Percentiles rank a stretch among this genome's conserved stretches.
These are phyloP conservation scores for Stygiomarasmius scandens DNA, from an alignment of 1,284 basidiomycete species.

Conservation along the genomic window DNA sequence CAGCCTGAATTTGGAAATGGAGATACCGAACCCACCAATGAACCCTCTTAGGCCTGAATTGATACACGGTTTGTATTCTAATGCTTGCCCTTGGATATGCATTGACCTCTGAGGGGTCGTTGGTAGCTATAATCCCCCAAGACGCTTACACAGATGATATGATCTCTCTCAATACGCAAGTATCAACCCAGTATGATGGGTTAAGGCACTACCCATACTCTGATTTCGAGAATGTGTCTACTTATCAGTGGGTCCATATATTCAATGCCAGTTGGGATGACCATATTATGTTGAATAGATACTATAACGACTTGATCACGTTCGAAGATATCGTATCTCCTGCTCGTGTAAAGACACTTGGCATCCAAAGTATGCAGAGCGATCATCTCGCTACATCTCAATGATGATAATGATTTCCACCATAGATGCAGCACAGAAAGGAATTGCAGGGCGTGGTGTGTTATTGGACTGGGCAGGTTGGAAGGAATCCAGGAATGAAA, in stretches of 20 bases:
- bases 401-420: too few relatives aligned
- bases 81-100: too few relatives aligned
- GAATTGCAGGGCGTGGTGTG: conserved; percentile 14
- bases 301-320: conserved; percentile 18
- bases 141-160: conserved; percentile 17
- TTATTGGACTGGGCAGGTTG: conserved; percentile 6
- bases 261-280: neutral
- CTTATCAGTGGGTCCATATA: conserved; percentile 11
- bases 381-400: neutral
- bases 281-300: neutral
- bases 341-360: conserved; percentile 7
- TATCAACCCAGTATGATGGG: conserved; percentile 18
- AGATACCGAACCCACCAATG: conserved; percentile 11
- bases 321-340: conserved; percentile 14
- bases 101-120: neutral
- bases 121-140: conserved; percentile 6
- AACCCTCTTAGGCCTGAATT: conserved; percentile 1
- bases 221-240: neutral
- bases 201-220: conserved; percentile 19
- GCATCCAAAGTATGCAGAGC: conserved; percentile 16
- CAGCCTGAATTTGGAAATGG: conserved; percentile 16
- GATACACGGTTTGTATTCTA: conserved; percentile 2
- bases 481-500: conserved; percentile 8
- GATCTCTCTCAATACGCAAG: conserved; percentile 17
- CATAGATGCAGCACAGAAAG: conserved; percentile 14